Conservation (phyloP, 1,139 yeast species). For the Kazachstania sp. region DNA sequence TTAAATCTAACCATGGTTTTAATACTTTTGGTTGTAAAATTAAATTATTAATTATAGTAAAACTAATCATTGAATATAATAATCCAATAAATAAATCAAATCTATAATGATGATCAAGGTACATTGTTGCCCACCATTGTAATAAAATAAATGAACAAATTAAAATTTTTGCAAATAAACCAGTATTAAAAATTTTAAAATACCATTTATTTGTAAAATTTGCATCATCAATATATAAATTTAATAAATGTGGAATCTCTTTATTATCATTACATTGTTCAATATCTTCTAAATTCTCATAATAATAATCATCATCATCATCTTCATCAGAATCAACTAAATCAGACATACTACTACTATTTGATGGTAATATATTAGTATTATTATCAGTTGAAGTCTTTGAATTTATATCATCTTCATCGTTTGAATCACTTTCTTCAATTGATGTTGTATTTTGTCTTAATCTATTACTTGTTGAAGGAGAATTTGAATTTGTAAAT, state of each 20-base stretch:
- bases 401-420: background rate
- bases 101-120: constrained; percentile 64
- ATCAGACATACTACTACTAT: background rate
- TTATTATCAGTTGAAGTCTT: background rate
- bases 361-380: background rate
- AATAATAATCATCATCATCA: background rate
- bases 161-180: constrained; percentile 29
- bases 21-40: constrained; percentile 26
- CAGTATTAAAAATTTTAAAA: constrained; percentile 19
- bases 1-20: constrained; percentile 21
- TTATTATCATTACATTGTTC: background rate
- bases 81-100: constrained; percentile 50
- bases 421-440: constrained; percentile 2
- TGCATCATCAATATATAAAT: constrained; percentile 14
- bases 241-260: constrained; percentile 4
- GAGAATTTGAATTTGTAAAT: constrained; percentile 3
- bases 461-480: background rate
- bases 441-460: background rate
- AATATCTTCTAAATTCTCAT: background rate
- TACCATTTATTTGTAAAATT: constrained; percentile 15
- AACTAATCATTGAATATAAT: constrained; percentile 41
- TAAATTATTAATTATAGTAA: constrained; percentile 34
- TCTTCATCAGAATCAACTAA: background rate
- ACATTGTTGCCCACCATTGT: constrained; percentile 74
- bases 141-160: constrained; percentile 37